Base-by-base conservation (phyloP, 1,284 basidiomycete genomes). In the Neolentinus lepideus region DNA sequence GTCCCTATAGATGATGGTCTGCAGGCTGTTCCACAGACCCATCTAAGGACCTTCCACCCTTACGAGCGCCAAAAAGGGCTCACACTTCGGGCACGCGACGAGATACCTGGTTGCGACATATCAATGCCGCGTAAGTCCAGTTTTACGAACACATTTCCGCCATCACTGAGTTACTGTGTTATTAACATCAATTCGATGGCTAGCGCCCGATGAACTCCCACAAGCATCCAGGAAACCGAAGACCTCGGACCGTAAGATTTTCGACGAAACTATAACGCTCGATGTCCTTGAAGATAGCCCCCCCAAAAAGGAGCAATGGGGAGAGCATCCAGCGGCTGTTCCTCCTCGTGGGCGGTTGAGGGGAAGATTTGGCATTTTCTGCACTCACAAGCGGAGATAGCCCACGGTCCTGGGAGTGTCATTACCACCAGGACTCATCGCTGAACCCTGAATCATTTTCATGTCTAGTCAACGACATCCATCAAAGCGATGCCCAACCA, bases 41-140 rank as follows among this genome's bases (percentile, higher is more conserved):
- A 16, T n/a, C 38, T 16, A n/a, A 6, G 6, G 6, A 4, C 6
- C 3, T 43, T n/a, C 19, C 38, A 43, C 19, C 38, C 38, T 9
- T 43, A 43, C n/a, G 16, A 43, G 16, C 12, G 38, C 3, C 8
- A 4, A n/a, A 16, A 16, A 43, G 19, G 4, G 12, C 16, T 6
- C 12, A 21, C 38, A 6, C 19, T 43, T 9, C 38, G 38, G 16
- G 38, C 38, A 43, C 38, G 19, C 38, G n/a, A 16, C 19, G 38
- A 21, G 6, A 43, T n/a, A 6, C 38, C 38, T 43, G 19, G 19
- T 6, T 16, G 38, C 38, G 38, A 43, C n/a, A n/a, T 16, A 43
- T 43, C 27, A 16, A 50, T 50, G 47, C 47, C 47, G 22, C 47
- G 47, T 50, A 50, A 50, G 47, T 50, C 22, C 14, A 9, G 45